Conservation (phyloP, 805 yeast species). For the Hanseniaspora occidentalis region DNA sequence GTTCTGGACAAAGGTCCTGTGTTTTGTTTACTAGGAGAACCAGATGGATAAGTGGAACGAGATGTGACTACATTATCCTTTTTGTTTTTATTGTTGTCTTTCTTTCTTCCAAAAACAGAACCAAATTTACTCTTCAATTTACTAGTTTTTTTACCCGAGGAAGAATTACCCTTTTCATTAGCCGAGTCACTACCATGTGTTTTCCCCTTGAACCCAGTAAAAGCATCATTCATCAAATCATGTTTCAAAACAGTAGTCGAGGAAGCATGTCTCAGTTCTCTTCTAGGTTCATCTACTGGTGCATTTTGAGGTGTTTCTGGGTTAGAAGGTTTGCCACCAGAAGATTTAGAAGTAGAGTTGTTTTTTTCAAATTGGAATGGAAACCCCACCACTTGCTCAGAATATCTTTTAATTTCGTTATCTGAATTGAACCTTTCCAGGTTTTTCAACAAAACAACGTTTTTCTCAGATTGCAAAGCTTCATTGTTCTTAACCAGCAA, state of each 20-base stretch:
- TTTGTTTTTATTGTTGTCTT: slow-evolving; percentile 27
- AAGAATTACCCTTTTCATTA: slow-evolving; percentile 8
- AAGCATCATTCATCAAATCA: slow-evolving; percentile 22
- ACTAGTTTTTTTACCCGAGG: slow-evolving; percentile 14
- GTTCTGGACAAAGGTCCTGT: no score
- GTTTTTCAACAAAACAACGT: neutral
- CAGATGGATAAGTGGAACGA: no score
- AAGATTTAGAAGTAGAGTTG: neutral
- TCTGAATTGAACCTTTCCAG: slow-evolving; percentile 38
- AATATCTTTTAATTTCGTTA: slow-evolving; percentile 46
- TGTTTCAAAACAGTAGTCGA: slow-evolving; percentile 18
- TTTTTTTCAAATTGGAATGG: slow-evolving; percentile 11
- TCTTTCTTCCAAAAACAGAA: slow-evolving; percentile 58
- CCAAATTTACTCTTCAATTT: slow-evolving; percentile 58
- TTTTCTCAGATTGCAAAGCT: slow-evolving; percentile 4
- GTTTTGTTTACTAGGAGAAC: no score
- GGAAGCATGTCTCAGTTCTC: slow-evolving; percentile 14
- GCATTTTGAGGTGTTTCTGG: neutral
- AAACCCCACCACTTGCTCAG: slow-evolving; percentile 27
- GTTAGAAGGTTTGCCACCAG: neutral
- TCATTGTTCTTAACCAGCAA: slow-evolving; percentile 3
- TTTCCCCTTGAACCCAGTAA: slow-evolving; percentile 21
- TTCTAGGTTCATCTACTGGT: neutral
- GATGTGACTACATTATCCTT: slow-evolving; percentile 2
- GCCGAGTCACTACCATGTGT: neutral